Evolutionary conservation across 352 stramenopile genomes (phyloP), one percentile per base, ranked within the genome.

Genomic region (Globisporangium uncinulatum): DNA sequence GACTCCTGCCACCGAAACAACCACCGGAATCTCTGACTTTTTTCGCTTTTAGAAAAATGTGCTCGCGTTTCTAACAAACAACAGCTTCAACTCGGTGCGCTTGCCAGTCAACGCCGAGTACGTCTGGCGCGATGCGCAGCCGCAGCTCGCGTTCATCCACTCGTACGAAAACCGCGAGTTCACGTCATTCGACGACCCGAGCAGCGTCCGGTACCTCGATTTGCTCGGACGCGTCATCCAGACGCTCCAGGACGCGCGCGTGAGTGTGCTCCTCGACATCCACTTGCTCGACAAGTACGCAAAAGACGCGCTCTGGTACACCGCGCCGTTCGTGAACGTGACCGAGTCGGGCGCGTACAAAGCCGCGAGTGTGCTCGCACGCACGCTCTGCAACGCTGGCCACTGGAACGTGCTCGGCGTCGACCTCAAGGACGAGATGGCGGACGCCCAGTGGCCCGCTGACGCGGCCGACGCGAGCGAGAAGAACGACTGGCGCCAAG

Each of bases 401-500:
- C 85, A 84, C 55, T 90, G 74, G 71, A 90, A 90, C 62, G 51
- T 88, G 21, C 55, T 90, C 19, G 79, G 77, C n/a, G 53, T 90
- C 7, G 76, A 86, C 53, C 63, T 90, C 51, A 90, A 88, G 58
- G 75, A 83, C 56, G 72, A 76, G 47, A 83, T 80, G 73, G 42
- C 66, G 32, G 53, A 74, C 42, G 69, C 59, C 9, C 59, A 72
- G 48, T 80, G 73, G 73, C 61, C 68, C 43, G 56, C 52, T 5
- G 47, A 71, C 11, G 56, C 58, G 13, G 45, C 43, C 3, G 66
- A 73, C 32, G 54, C 61, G 8, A 58, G 66, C 45, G 29, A 46
- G 29, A 67, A 70, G 50, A 73, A 46, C 49, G 76, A 86, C 63
- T 83, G 73, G 76, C 63, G 60, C 14, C 37, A 62, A 37, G 76